Evolutionary conservation across 2,329 filamentous ascomycete species (phyloP), one percentile per base, ranked within the genome.

Genomic region (Juglanconis oblonga): DNA sequence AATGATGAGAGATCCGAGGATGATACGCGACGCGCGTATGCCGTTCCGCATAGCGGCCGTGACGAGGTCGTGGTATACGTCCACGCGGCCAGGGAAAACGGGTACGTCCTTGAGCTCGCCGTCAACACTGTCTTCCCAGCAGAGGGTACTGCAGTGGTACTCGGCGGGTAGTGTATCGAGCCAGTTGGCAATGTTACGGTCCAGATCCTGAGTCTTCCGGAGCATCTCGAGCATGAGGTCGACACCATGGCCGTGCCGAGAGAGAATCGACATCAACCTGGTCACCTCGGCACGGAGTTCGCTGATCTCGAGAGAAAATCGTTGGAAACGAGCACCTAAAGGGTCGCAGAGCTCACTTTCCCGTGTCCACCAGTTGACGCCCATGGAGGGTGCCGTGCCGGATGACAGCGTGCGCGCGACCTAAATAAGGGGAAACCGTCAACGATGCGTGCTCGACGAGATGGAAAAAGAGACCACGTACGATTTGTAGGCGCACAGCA

Each of bases 401-500:
- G 81, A 78, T 10, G 79, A 80, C 29, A 87, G 73, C 13, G 81
- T 80, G 64, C 85, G 81, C 51, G 87, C 81, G 52, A 85, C 82
- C 55, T 57, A 14, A 14, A 3, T n/a, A 29, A 47, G 14, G 82
- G 14, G 83, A 24, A 24, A 24, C 24, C 24, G 52, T n/a, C 17
- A 29, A 33, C n/a, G 45, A n/a, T 38, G 33, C 17, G 35, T 38
- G 24, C 36, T 11, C 32, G 58, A 71, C 84, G 82, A 35, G 24
- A 8, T 13, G 14, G 13, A 4, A 7, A 36, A 29, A 24, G 8
- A 2, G 17, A 6, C 7, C 9, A 40, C 55, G n/a, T 45, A 57
- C 55, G 78, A 87, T 85, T 64, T 87, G 82, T 1, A 81, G 82
- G 59, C 85, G 77, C 9, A 87, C 84, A 6, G 82, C 81, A 50